Evolutionary conservation across 768 basidiomycete species (phyloP), one percentile per base, ranked within the genome.

Genomic region (Fibroporia radiculosa): DNA sequence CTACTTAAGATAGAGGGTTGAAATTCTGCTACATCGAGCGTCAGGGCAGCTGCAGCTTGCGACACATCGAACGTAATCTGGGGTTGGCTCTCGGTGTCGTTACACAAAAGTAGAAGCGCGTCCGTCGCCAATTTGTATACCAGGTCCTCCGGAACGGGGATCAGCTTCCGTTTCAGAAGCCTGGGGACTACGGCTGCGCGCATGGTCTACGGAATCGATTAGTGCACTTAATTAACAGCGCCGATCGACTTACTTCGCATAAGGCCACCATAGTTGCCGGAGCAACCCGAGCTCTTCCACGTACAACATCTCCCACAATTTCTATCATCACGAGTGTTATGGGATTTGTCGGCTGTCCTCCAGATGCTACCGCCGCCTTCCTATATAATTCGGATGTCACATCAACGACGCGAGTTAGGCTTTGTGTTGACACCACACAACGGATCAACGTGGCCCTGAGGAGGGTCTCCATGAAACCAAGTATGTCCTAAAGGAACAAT

Each of bases 401-500:
- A 26, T 72, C 51, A 55, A 84, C 61, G 1, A 84, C 61, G 4
- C 66, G 67, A 6, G 63, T 65, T 19, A 85, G 56, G 40, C 66
- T 67, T 20, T 57, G 50, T 3, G 63, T 57, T 7, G 64, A 63
- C n/a, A 83, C 68, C 33, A 60, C 48, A 45, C 78, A 70, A 42
- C 81, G 71, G 28, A 66, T 66, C 40, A 84, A 55, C 12, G 69
- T 61, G 2, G 71, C 68, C 36, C 83, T 70, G 18, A 88, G 62
- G n/a, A 79, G 65, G 3, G 72, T 76, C 48, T 85, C 83, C n/a
- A 72, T 54, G 51, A 72, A 75, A 2, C 65, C 52, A 10, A 86
- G 55, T 37, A 89, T 57, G 29, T 82, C 82, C 84, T 84, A 36
- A 13, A 16, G 32, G 26, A 37, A n/a, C 12, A 10, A 48, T 10